Percentiles rank a stretch among this genome's conserved stretches.
Conservation (phyloP, 169 alveolate species). For the Plasmodium knowlesi region DNA sequence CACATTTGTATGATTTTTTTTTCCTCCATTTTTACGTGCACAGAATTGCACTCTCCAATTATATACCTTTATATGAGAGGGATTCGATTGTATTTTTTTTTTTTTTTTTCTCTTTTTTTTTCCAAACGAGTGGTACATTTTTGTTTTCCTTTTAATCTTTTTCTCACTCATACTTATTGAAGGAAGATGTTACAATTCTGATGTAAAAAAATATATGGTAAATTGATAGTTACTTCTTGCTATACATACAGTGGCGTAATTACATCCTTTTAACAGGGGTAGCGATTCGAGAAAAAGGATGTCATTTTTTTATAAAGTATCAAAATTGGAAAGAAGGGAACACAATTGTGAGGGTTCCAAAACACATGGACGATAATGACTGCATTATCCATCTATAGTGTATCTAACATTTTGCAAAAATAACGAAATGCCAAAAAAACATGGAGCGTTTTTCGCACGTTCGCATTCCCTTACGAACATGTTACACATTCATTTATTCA, state of each 20-base stretch:
- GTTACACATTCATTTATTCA: neutral
- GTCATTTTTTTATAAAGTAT: neutral
- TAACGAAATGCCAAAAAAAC: neutral
- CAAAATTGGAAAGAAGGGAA: neutral
- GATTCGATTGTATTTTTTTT: neutral
- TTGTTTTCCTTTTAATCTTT: neutral
- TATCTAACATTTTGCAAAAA: neutral
- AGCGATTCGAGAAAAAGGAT: neutral
- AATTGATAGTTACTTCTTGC: neutral
- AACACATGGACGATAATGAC: neutral
- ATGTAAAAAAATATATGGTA: neutral
- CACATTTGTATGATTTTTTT: neutral
- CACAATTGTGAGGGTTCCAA: neutral
- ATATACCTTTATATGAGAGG: neutral
- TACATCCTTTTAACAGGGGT: neutral
- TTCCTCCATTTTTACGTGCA: constrained; percentile 11
- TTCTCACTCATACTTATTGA: neutral
- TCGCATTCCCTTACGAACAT: neutral
- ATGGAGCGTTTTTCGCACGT: neutral
- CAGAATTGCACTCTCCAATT: constrained; percentile 62
- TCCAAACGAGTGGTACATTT: neutral
- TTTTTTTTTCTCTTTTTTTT: neutral
- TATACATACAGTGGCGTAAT: neutral
- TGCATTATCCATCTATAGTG: neutral
- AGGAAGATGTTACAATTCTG: neutral